phyloP scores from a whole-genome alignment of 768 basidiomycete species.

The Suillus americanus region DNA sequence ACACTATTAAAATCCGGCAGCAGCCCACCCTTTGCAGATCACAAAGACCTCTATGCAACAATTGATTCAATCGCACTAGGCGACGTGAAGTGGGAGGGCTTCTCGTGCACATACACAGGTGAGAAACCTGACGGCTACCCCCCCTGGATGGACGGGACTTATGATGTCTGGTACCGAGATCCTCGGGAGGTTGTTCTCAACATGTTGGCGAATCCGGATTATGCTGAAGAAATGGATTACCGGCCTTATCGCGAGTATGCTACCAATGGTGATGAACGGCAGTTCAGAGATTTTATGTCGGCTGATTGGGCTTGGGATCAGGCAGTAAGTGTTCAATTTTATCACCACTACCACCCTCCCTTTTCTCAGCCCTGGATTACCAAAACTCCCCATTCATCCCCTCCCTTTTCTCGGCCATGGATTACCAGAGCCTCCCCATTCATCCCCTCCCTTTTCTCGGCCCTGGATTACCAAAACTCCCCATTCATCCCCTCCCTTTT shows the following conservation, averaged over 20 bases:
- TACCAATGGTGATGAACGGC: neutral
- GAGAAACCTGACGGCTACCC: conserved; percentile 11
- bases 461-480: too few relatives aligned
- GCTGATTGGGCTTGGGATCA: conserved; percentile 18
- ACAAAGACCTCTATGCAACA: conserved; percentile 19
- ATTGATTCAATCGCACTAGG: conserved; percentile 29
- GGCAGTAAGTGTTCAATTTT: neutral
- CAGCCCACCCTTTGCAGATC: conserved; percentile 24
- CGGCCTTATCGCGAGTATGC: conserved; percentile 16
- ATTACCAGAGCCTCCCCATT: too few relatives aligned
- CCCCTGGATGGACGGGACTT: conserved; percentile 27
- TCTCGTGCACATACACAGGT: conserved; percentile 19
- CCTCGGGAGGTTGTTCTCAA: conserved; percentile 15
- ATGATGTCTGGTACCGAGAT: conserved; percentile 29
- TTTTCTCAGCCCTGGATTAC: too few relatives aligned
- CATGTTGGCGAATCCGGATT: conserved; percentile 23
- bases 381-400: too few relatives aligned
- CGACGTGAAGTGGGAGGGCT: conserved; percentile 30
- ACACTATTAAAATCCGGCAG: conserved; percentile 13
- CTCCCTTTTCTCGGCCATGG: too few relatives aligned
- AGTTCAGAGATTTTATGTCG: conserved; percentile 9
- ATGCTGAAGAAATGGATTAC: conserved; percentile 19
- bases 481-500: too few relatives aligned
- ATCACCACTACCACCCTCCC: too few relatives aligned
- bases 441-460: too few relatives aligned